Conservation (phyloP, 148 eudicot species). For the Suaeda aralocaspica region DNA sequence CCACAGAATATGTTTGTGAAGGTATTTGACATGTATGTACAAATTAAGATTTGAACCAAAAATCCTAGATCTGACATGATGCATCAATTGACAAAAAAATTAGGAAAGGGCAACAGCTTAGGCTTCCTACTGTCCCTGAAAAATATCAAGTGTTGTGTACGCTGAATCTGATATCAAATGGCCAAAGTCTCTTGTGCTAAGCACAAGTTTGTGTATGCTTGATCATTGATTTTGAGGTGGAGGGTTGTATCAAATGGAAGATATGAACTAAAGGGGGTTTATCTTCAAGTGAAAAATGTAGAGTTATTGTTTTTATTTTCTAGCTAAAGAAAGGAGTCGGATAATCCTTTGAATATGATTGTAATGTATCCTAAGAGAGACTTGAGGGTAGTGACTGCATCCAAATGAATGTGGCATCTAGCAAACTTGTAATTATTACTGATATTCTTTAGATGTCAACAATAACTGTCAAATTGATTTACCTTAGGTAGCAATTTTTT, state of each 20-base stretch:
- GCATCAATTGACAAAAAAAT: no score
- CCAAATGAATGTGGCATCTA: neutral
- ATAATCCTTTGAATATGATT: neutral
- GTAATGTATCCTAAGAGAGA: neutral
- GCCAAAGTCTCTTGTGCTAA: no score
- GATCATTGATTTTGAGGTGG: neutral
- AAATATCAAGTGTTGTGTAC: no score
- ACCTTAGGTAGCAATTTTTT: neutral
- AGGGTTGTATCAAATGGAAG: neutral
- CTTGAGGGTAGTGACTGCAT: neutral
- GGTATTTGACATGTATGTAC: no score
- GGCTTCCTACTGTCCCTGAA: no score
- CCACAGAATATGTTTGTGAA: no score
- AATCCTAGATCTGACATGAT: no score
- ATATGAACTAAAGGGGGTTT: neutral
- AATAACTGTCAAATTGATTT: neutral
- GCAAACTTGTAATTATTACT: neutral
- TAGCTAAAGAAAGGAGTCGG: neutral
- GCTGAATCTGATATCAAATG: neutral
- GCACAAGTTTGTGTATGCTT: neutral
- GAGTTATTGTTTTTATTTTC: neutral
- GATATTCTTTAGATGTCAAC: neutral
- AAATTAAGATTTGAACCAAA: no score
- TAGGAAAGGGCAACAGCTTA: no score
- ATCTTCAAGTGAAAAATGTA: neutral